Percentiles rank a stretch among this genome's conserved stretches.
These are phyloP conservation scores for Acacia concinna DNA, from an alignment of 331 rosid species.

Conservation along the genomic window DNA sequence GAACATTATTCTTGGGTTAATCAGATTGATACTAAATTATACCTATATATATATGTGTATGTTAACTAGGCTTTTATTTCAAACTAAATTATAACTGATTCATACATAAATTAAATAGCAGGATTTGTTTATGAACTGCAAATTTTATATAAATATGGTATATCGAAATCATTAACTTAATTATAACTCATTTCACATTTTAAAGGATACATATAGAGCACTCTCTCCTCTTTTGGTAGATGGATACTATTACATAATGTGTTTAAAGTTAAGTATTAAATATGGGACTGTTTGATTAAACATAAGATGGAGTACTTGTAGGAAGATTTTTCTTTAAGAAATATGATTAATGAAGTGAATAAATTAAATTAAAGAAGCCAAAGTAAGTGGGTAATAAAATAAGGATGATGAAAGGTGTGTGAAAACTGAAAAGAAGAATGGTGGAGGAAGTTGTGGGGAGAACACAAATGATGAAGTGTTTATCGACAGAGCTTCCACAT, in stretches of 20 bases:
- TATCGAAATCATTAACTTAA: not conserved
- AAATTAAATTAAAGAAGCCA: not conserved
- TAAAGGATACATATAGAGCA: not conserved
- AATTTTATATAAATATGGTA: not conserved
- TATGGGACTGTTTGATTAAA: not conserved
- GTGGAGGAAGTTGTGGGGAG: constrained; percentile 36
- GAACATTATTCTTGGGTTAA: constrained; percentile 6
- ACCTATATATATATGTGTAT: not conserved
- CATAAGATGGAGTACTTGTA: not conserved
- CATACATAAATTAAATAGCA: not conserved
- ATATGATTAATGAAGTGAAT: not conserved
- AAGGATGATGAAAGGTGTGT: too few species aligned
- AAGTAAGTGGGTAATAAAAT: too few species aligned
- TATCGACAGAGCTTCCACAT: constrained; percentile 48
- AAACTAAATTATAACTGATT: too few species aligned
- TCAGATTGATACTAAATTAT: not conserved
- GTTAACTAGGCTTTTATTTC: too few species aligned
- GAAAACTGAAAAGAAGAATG: constrained; percentile 27
- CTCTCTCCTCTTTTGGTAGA: not conserved
- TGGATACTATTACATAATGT: not conserved
- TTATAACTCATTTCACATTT: not conserved
- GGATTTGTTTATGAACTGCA: not conserved
- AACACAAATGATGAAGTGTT: constrained; percentile 52
- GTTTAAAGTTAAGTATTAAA: not conserved
- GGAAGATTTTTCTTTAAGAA: not conserved